Percentiles rank a stretch among this genome's conserved stretches.
Evolutionary conservation across 495 filamentous ascomycete species (phyloP).

Genomic region (Talaromyces nanjingensis): DNA sequence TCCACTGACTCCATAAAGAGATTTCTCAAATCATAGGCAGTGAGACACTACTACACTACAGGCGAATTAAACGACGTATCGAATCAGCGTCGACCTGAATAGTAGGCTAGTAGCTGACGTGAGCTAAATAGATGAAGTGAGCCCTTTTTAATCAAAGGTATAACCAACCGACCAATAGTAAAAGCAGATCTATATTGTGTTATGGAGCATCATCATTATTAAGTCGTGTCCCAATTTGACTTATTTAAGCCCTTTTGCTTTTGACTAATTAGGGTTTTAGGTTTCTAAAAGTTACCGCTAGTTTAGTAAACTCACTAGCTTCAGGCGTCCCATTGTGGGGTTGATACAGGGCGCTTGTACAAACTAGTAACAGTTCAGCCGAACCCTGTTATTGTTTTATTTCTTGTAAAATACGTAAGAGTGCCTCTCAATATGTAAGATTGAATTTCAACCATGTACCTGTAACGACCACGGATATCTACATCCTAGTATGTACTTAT

Average conservation of each 20-base stretch:
- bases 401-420: background rate
- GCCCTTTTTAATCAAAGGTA: background rate
- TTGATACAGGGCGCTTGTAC: background rate
- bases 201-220: background rate
- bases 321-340: background rate
- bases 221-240: background rate
- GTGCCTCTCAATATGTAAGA: too few species aligned
- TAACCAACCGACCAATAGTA: background rate
- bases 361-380: background rate
- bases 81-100: background rate
- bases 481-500: background rate
- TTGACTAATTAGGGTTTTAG: background rate
- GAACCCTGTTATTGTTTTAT: background rate
- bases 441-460: background rate
- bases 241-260: background rate
- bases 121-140: background rate
- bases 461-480: background rate
- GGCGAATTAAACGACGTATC: background rate
- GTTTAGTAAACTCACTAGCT: background rate
- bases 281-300: background rate
- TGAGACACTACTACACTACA: background rate
- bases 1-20: background rate
- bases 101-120: background rate
- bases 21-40: background rate
- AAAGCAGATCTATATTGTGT: background rate